Conservation (phyloP, 805 yeast genomes). For the Candida lessepsii region DNA sequence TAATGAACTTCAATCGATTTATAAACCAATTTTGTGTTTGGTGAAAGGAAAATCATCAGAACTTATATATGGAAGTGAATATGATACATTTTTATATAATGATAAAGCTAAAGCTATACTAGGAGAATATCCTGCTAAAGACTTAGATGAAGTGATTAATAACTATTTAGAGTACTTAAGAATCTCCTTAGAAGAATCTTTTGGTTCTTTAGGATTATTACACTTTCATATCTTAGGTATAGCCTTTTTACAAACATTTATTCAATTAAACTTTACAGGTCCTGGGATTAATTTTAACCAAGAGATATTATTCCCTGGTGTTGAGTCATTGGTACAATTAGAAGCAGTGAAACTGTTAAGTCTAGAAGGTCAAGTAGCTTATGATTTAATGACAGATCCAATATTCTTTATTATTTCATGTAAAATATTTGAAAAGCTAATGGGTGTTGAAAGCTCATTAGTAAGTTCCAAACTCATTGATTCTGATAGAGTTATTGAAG, state of each 20-base stretch:
- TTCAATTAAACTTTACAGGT: constrained; percentile 81
- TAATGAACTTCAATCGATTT: constrained; percentile 11
- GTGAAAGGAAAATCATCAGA: constrained; percentile 26
- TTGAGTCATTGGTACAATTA: constrained; percentile 17
- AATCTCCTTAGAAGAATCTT: not conserved
- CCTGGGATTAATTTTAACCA: constrained; percentile 52
- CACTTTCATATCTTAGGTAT: constrained; percentile 49
- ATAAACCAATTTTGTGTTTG: constrained; percentile 18
- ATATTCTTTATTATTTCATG: constrained; percentile 30
- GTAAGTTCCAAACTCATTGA: constrained; percentile 5
- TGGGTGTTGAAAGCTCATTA: constrained; percentile 24
- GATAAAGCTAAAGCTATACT: constrained; percentile 16
- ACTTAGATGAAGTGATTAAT: constrained; percentile 20
- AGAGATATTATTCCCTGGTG: constrained; percentile 28
- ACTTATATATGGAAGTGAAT: constrained; percentile 22
- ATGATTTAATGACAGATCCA: constrained; percentile 47
- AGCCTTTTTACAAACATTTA: constrained; percentile 62
- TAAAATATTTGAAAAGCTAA: constrained; percentile 37
- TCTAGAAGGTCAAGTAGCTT: constrained; percentile 70
- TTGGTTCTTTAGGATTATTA: constrained; percentile 11
- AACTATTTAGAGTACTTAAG: constrained; percentile 15
- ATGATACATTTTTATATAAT: constrained; percentile 18
- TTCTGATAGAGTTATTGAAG: constrained; percentile 6
- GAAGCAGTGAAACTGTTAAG: constrained; percentile 43
- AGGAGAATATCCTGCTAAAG: constrained; percentile 20